These are phyloP conservation scores for Plectranthus barbatus DNA, from an alignment of 257 asterid genomes.

Conservation along the genomic window DNA sequence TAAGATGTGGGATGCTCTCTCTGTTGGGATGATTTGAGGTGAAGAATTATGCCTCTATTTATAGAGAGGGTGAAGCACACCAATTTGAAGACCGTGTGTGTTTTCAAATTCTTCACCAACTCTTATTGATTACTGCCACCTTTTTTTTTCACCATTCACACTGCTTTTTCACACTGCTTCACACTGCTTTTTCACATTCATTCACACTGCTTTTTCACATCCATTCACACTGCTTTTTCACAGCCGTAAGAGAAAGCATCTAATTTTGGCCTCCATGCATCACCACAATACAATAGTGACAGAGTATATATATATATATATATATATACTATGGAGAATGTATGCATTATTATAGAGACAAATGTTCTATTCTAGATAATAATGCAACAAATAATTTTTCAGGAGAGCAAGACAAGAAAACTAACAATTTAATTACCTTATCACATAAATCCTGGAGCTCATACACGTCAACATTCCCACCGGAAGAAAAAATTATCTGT, in stretches of 20 bases:
- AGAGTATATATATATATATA: not conserved
- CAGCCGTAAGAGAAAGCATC: not conserved
- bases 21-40: no score
- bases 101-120: no score
- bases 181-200: no score
- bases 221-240: no score
- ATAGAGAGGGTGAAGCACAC: no score
- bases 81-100: no score
- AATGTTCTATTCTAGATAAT: not conserved
- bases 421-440: conserved; percentile 43
- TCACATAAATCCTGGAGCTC: conserved; percentile 86
- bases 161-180: no score
- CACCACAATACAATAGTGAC: not conserved
- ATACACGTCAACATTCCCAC: conserved; percentile 78
- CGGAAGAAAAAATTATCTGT: conserved; percentile 85
- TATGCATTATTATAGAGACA: not conserved
- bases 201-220: no score
- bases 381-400: not conserved
- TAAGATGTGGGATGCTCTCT: no score
- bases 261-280: not conserved
- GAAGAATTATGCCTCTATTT: no score
- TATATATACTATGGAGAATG: not conserved
- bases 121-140: no score
- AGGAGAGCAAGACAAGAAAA: not conserved
- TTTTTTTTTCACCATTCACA: no score